Base-by-base conservation (phyloP, 2,329 filamentous ascomycete species). In the Colletotrichum tropicicola region DNA sequence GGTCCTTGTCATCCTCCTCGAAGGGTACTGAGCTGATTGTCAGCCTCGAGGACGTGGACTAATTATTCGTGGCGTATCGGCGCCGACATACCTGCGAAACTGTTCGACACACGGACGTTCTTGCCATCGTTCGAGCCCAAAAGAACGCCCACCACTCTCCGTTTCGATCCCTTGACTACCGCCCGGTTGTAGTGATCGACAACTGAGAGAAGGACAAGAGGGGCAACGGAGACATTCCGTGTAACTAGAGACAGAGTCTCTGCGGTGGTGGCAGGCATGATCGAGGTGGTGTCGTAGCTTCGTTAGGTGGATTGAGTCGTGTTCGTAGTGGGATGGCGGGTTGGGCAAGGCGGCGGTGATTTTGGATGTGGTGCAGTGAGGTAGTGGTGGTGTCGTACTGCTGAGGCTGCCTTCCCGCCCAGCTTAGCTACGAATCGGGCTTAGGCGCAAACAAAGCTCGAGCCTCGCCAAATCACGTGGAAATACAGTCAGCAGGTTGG, bases 161-260 rank as follows among this genome's bases (percentile, higher is more conserved):
- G 91, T 77, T 86, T 84, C 72, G 92, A 93, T 76, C 93, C 94
- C 80, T 96, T 97, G 73, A 92, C 92, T 69, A 91, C 91, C 68
- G 93, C 92, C 70, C 96, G 92, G 78, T 97, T 97, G 84, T 97
- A 99, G 83, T 99, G 96, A 84, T 99, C 96, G 87, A 97, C 96
- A 72, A 91, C 94, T 70, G 95, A 98, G 75, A 99, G 93, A 72
- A 99, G 93, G 74, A 99, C 96, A 78, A 99, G 90, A 73, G 96
- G 96, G 74, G 96, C 96, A 80, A 99, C 95, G 71, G 95, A 97
- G 80, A 99, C 96, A 81, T 91, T 97, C 80, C 93, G 91, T 74
- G 91, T 95, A 79, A 98, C 94, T 78, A 98, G 91, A 72, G 93
- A 97, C 79, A 98, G 90, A 71, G 95, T 97, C 85, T 98, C 95